Base-by-base conservation (phyloP, 176 grass and related monocot species). In the Carex kokanica region DNA sequence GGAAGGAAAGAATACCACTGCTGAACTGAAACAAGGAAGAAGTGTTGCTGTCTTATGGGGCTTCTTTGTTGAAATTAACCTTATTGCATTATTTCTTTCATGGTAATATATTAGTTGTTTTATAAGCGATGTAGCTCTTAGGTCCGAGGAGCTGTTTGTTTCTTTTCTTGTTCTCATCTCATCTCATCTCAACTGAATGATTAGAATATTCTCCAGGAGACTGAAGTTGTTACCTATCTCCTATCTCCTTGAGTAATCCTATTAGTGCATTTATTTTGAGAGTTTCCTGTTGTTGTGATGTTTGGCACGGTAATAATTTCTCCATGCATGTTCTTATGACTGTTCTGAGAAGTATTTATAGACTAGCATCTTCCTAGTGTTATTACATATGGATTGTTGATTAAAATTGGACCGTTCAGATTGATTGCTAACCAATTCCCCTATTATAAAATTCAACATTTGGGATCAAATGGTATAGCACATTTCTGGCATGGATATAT, bases 11-110 rank as follows among this genome's bases (percentile, higher is more conserved):
- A 56, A 56, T 8, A n/a, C 16, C 24, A 56, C 13, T 32, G 73
- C 12, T 31, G 51, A 78, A 18, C 14, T 56, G 51, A 56, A 32
- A 56, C 14, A 54, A 78, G 49, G 73, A 75, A 75, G 72, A 75
- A 55, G 11, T 53, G 13, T 27, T 32, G 73, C 73, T 34, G 25
- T 75, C 73, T 32, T 78, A 18, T 78, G 73, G 0, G 24, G 52
- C 23, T 55, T 77, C 73, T 78, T 78, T 56, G 25, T 32, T 71
- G 36, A n/a, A 43, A 78, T 78, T 78, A 78, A 56, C 73, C 73
- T 55, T 77, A 32, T 78, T 78, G 73, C 73, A 56, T 78, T 78
- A 56, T 32, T 55, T 77, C 14, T 77, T 77, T 78, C 51, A 11
- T 55, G 25, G 24, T 18, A 56, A 78, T 53, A 24, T 32, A 8